Evolutionary conservation across 2,329 filamentous ascomycete genomes (phyloP).

Genomic region (Rachicladosporium sp.): DNA sequence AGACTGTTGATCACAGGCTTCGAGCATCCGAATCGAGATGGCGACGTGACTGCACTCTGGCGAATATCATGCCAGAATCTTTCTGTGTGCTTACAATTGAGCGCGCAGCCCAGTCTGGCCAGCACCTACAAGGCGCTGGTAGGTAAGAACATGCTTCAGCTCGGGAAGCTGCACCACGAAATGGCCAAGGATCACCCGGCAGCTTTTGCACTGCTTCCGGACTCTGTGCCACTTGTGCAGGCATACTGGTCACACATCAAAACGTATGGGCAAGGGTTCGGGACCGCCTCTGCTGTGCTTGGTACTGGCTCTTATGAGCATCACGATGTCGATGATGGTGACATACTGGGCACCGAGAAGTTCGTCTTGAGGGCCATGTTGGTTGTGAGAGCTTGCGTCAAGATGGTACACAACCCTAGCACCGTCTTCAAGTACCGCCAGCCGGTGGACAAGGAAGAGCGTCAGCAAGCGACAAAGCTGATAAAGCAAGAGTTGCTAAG

Average conservation of each 20-base stretch:
- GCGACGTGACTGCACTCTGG: constrained; percentile 71
- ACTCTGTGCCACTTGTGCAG: constrained; percentile 62
- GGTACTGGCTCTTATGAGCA: too few relatives aligned
- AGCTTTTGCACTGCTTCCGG: constrained; percentile 70
- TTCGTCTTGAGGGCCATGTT: constrained; percentile 73
- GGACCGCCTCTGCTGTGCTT: constrained; percentile 33
- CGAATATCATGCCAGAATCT: constrained; percentile 63
- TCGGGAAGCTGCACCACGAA: constrained; percentile 81
- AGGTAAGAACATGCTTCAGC: constrained; percentile 76
- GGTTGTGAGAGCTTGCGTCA: constrained; percentile 68
- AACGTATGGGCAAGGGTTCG: constrained; percentile 63
- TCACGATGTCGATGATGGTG: constrained; percentile 28
- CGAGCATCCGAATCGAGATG: constrained; percentile 68
- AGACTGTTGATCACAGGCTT: constrained; percentile 71
- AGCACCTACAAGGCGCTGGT: constrained; percentile 33
- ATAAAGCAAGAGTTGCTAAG: constrained; percentile 67
- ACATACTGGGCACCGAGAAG: constrained; percentile 44
- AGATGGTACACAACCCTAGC: constrained; percentile 68
- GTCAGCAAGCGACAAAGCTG: constrained; percentile 53
- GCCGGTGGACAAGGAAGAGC: constrained; percentile 62
- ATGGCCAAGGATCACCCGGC: constrained; percentile 71
- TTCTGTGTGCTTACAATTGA: constrained; percentile 51
- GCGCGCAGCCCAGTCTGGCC: constrained; percentile 29
- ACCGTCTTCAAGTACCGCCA: constrained; percentile 77
- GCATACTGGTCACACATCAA: constrained; percentile 78